A percentile compares a stretch with the other conserved stretches of the same genome.
phyloP scores from a whole-genome alignment of 495 filamentous ascomycete species.

The Lophiostoma macrostomum region DNA sequence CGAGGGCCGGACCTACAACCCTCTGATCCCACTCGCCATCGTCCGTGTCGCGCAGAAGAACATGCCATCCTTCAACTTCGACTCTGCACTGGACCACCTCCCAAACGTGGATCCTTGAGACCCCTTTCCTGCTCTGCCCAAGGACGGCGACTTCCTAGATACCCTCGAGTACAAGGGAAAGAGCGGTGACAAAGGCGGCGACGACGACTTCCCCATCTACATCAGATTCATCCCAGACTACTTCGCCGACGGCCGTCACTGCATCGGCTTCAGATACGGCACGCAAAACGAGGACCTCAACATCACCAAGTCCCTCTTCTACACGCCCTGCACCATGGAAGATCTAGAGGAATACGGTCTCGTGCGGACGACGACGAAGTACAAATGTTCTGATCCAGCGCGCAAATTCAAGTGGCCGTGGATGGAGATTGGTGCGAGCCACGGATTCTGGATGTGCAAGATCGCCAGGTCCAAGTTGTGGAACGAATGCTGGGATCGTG shows the following conservation, averaged over 20 bases:
- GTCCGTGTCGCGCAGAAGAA: conserved; percentile 6
- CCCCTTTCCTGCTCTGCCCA: not conserved
- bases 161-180: not conserved
- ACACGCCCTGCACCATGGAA: too few species aligned
- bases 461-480: too few species aligned
- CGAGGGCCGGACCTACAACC: conserved; percentile 1
- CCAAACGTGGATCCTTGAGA: not conserved
- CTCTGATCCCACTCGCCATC: conserved; percentile 7
- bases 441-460: too few species aligned
- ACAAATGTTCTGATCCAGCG: too few species aligned
- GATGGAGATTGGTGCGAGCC: too few species aligned
- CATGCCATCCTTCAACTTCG: conserved; percentile 15
- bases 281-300: too few species aligned
- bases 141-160: conserved; percentile 1
- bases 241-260: conserved; percentile 9
- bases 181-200: not conserved
- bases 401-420: too few species aligned
- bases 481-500: too few species aligned
- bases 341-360: too few species aligned
- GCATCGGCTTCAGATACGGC: conserved; percentile 6
- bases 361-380: too few species aligned
- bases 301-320: too few species aligned
- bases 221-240: conserved; percentile 11
- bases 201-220: not conserved
- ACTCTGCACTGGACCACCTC: conserved; percentile 8